phyloP scores from a whole-genome alignment of 805 yeast species.

The Pichia membranifaciens region DNA sequence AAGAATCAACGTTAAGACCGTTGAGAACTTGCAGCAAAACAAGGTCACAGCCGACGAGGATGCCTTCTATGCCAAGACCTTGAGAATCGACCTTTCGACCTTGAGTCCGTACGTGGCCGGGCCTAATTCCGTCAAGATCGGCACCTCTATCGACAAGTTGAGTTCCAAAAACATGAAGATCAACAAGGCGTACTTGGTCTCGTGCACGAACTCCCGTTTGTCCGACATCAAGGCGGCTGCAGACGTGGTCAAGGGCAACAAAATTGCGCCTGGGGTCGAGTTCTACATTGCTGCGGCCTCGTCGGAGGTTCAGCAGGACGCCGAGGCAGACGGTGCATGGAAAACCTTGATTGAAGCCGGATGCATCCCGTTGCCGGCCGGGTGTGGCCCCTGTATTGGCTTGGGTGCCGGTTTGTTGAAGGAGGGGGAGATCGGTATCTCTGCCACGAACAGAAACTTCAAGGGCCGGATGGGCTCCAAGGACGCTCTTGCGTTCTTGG shows the following conservation, averaged over 20 bases:
- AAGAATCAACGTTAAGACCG: constrained; percentile 61
- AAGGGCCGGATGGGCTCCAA: constrained; percentile 99
- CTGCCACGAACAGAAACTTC: constrained; percentile 97
- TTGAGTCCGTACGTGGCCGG: constrained; percentile 90
- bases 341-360: constrained; percentile 84
- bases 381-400: constrained; percentile 99
- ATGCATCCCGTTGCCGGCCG: constrained; percentile 92
- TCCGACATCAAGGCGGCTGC: constrained; percentile 96
- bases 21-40: constrained; percentile 44
- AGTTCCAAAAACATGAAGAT: constrained; percentile 68
- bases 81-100: constrained; percentile 72
- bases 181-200: constrained; percentile 94
- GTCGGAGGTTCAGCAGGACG: constrained; percentile 85
- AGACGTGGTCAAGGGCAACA: constrained; percentile 69
- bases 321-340: constrained; percentile 92
- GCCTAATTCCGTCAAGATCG: constrained; percentile 93
- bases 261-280: constrained; percentile 85
- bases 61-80: constrained; percentile 83
- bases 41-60: constrained; percentile 56
- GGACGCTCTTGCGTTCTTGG: constrained; percentile 92
- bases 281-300: constrained; percentile 98
- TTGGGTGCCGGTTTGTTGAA: constrained; percentile 89
- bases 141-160: constrained; percentile 70
- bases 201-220: constrained; percentile 93
- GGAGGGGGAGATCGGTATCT: constrained; percentile 96